Percentiles rank a stretch among this genome's conserved stretches.
phyloP scores from a whole-genome alignment of 2,329 filamentous ascomycete species.

The Talaromyces sp. region DNA sequence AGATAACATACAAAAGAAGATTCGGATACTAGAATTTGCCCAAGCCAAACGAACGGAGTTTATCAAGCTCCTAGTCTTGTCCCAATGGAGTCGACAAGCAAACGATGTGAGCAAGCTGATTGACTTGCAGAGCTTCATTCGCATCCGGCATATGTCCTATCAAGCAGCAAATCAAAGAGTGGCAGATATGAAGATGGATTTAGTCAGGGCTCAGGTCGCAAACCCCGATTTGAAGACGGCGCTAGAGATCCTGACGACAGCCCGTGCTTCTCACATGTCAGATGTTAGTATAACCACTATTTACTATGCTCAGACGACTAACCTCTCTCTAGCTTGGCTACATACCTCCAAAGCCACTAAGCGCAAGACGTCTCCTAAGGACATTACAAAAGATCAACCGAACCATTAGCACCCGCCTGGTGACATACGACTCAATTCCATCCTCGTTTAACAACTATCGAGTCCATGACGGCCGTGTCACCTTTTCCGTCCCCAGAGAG shows the following conservation, averaged over 20 bases:
- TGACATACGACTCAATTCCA: constrained; percentile 77
- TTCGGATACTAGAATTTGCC: constrained; percentile 67
- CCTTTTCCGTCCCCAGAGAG: constrained; percentile 75
- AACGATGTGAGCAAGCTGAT: constrained; percentile 80
- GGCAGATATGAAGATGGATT: constrained; percentile 66
- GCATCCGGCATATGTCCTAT: constrained; percentile 58
- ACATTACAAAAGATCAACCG: constrained; percentile 79
- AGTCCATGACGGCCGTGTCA: constrained; percentile 81
- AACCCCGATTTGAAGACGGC: constrained; percentile 91
- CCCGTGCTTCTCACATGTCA: constrained; percentile 71
- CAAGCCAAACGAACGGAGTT: constrained; percentile 79
- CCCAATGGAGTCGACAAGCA: constrained; percentile 80
- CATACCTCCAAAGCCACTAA: constrained; percentile 66
- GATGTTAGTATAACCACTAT: constrained; percentile 53
- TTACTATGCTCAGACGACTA: constrained; percentile 14
- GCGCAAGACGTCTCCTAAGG: constrained; percentile 65
- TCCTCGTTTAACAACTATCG: constrained; percentile 70
- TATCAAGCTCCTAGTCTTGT: constrained; percentile 86
- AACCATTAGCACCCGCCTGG: constrained; percentile 74
- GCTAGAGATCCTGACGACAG: constrained; percentile 74
- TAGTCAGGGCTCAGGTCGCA: constrained; percentile 69
- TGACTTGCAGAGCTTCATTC: constrained; percentile 73
- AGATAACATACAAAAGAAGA: constrained; percentile 72
- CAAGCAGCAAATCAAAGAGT: constrained; percentile 57
- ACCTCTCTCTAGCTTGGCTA: constrained; percentile 59